Conservation (phyloP, 331 rosid species). For the Spiraea crenata region DNA sequence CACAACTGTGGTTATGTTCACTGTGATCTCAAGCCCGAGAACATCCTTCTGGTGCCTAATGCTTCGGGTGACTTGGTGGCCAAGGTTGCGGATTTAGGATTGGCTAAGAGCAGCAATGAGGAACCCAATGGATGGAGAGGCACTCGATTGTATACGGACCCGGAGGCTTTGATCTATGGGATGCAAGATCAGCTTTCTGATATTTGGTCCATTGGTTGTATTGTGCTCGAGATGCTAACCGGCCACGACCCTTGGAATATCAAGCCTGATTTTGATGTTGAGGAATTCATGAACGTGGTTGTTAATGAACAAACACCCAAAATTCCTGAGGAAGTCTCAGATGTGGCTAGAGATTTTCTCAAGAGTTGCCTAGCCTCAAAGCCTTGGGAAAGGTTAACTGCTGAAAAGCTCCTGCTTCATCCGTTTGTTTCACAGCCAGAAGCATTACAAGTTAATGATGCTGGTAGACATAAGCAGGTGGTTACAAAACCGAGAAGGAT, state of each 20-base stretch:
- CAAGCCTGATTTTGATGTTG: background rate
- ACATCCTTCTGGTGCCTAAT: background rate
- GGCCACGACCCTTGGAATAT: background rate
- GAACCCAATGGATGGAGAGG: conserved; percentile 16
- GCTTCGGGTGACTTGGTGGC: background rate
- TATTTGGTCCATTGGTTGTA: conserved; percentile 34
- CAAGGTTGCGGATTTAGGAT: conserved; percentile 29
- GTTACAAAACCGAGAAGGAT: no score
- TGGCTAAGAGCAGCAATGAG: conserved; percentile 1
- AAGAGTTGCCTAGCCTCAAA: no score
- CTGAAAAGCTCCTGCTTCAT: no score
- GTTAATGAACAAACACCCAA: no score
- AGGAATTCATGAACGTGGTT: no score
- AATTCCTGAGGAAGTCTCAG: no score
- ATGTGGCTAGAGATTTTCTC: no score
- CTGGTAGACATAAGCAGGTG: no score
- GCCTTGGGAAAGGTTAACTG: no score
- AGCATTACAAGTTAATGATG: no score
- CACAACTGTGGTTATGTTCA: conserved; percentile 33
- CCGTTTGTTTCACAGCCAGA: no score
- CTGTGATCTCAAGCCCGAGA: conserved; percentile 21
- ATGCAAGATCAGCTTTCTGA: conserved; percentile 17
- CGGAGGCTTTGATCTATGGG: conserved; percentile 11
- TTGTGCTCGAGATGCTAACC: conserved; percentile 23
- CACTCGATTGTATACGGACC: conserved; percentile 26